Percentiles rank a stretch among this genome's conserved stretches.
These are phyloP conservation scores for Claviceps quebecensis DNA, from an alignment of 2,329 filamentous ascomycete species.

Conservation along the genomic window DNA sequence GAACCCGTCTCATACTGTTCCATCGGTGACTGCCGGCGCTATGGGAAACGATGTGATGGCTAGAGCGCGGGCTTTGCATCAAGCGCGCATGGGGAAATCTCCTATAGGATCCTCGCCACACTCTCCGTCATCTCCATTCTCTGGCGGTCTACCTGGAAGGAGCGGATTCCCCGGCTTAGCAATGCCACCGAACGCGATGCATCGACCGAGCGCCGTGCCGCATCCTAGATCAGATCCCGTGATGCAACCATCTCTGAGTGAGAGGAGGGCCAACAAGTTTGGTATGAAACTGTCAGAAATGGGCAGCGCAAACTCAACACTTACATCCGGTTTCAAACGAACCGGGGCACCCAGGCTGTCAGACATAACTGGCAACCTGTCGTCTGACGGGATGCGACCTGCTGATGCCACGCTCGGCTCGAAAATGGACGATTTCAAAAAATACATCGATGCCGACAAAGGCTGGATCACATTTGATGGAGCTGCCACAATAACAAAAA, in stretches of 20 bases:
- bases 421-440: slow-evolving; percentile 46
- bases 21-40: slow-evolving; percentile 18
- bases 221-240: slow-evolving; percentile 41
- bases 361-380: slow-evolving; percentile 20
- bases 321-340: slow-evolving; percentile 14
- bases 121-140: slow-evolving; percentile 18
- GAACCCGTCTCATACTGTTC: slow-evolving; percentile 31
- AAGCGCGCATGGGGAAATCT: slow-evolving; percentile 29
- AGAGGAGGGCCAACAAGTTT: slow-evolving; percentile 42
- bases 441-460: slow-evolving; percentile 83
- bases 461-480: slow-evolving; percentile 87
- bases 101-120: slow-evolving; percentile 15
- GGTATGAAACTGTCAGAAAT: slow-evolving; percentile 46
- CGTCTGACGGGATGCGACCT: slow-evolving; percentile 12
- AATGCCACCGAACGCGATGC: slow-evolving; percentile 25
- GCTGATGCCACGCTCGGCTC: slow-evolving; percentile 29
- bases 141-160: slow-evolving; percentile 20
- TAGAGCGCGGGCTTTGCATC: slow-evolving; percentile 32
- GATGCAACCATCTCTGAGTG: slow-evolving; percentile 47
- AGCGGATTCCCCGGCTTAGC: slow-evolving; percentile 31
- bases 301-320: slow-evolving; percentile 16
- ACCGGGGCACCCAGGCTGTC: slow-evolving; percentile 29
- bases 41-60: slow-evolving; percentile 30
- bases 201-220: slow-evolving; percentile 31
- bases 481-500: slow-evolving; percentile 76